Conservation (phyloP, 1,284 basidiomycete species). For the Puccinia polysora region DNA sequence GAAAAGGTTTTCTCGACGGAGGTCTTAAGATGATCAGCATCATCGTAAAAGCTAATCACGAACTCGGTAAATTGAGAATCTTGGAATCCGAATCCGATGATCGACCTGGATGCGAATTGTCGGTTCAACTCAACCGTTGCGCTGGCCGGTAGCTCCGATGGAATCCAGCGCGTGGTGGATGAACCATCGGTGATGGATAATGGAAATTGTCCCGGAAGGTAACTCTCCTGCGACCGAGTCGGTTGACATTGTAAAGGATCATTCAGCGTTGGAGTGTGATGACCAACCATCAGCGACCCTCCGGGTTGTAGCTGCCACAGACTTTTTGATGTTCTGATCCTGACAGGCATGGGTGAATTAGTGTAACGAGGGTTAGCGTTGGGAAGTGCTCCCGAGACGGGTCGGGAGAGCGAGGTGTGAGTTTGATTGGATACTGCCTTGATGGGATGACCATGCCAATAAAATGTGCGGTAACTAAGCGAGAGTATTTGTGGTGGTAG, state of each 20-base stretch:
- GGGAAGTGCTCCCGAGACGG: slow-evolving; percentile 45
- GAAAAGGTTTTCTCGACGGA: not conserved
- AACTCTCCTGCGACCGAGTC: slow-evolving; percentile 12
- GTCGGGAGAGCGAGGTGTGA: slow-evolving; percentile 50
- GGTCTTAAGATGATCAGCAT: not conserved
- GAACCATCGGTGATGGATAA: slow-evolving; percentile 49
- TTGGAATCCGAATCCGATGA: slow-evolving; percentile 25
- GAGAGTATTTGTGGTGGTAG: not conserved
- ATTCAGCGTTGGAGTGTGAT: slow-evolving; percentile 12
- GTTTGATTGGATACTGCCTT: slow-evolving; percentile 45
- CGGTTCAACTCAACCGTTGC: not conserved
- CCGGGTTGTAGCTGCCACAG: slow-evolving; percentile 45
- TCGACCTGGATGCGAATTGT: not conserved
- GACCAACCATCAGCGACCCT: not conserved
- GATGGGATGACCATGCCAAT: slow-evolving; percentile 33
- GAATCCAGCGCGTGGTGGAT: slow-evolving; percentile 42
- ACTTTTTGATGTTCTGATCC: slow-evolving; percentile 44
- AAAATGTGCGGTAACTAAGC: slow-evolving; percentile 8
- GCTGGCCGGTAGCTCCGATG: slow-evolving; percentile 10
- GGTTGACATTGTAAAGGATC: slow-evolving; percentile 49
- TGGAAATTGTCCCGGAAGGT: slow-evolving; percentile 47
- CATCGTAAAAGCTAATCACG: slow-evolving; percentile 11
- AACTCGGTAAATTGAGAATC: slow-evolving; percentile 20
- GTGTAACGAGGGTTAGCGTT: slow-evolving; percentile 14
- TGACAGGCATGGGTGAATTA: slow-evolving; percentile 27